Base-by-base conservation (phyloP, 2,329 filamentous ascomycete species). In the Exutisphaerella laricina region DNA sequence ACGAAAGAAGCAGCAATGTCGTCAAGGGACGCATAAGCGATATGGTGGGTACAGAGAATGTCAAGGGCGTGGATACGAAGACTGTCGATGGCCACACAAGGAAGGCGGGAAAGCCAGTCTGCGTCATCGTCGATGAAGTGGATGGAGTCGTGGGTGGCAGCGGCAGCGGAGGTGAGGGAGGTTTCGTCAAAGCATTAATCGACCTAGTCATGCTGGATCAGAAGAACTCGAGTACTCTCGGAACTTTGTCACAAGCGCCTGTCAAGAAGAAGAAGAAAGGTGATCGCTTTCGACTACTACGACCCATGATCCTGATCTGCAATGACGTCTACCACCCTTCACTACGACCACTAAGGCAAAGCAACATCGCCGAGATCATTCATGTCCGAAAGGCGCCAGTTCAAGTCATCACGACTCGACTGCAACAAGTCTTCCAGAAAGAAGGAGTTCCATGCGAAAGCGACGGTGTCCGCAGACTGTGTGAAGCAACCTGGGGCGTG, bases 251-350 rank as follows among this genome's bases (percentile, higher is more conserved):
- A 22, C 63, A 69, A 47, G 54, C 59, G 12, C 55, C 60, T 2
- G 46, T 51, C 14, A 57, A 52, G 22, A 85, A 80, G 65, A 87
- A 78, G 64, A 87, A 78, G 64, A 90, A 88, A 61, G 83, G 82
- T 0, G 90, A 97, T 58, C 84, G 82, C 45, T 98, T 98, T 61
- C 79, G 85, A 30, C 76, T 96, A 49, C 78, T 94, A 67, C 77
- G 92, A 33, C 92, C 92, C 0, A 72, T 98, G 21, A 88, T 98
- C 38, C 73, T 98, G 35, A 92, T 98, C 55, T 98, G 92, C 70
- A 98, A 98, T 58, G 94, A 98, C 63, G 80, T 97, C 1, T 98
- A 98, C 59, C 88, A 95, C 55, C 82, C 90, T 3, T 86, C 89
- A 14, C 74, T 98, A 29, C 79, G 88, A 20, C 88, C 87, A 0